These are phyloP conservation scores for Ceriops decandra DNA, from an alignment of 345 rosid genomes.

Conservation along the genomic window DNA sequence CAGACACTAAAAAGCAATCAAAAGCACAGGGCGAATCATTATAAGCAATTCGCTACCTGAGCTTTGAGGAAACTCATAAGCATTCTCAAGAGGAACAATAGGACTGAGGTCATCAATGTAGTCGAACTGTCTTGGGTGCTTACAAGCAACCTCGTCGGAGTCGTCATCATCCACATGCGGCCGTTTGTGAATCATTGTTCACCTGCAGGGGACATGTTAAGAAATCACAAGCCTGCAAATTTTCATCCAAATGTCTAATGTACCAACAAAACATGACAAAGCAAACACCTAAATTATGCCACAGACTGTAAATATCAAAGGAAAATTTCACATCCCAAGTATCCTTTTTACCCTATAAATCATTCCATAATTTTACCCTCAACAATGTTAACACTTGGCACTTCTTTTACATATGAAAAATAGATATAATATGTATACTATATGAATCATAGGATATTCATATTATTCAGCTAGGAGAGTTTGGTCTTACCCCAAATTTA, in stretches of 20 bases:
- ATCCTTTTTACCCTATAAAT: no score
- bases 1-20: no score
- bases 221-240: neutral
- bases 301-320: no score
- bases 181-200: constrained; percentile 50
- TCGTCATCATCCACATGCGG: constrained; percentile 36
- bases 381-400: no score
- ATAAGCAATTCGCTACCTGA: constrained; percentile 33
- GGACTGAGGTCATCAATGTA: constrained; percentile 19
- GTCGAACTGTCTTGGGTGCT: constrained; percentile 43
- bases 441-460: no score
- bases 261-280: no score
- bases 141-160: constrained; percentile 30
- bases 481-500: constrained; percentile 3
- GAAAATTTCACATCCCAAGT: no score
- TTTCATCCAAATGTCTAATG: no score
- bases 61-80: constrained; percentile 5
- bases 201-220: constrained; percentile 7
- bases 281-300: no score
- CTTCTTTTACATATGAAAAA: no score
- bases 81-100: constrained; percentile 13
- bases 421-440: no score
- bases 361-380: no score
- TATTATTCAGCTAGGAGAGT: neutral
- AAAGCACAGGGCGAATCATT: neutral